Conservation (phyloP, 108 stramenopile genomes). For the Chaetoceros muelleri region DNA sequence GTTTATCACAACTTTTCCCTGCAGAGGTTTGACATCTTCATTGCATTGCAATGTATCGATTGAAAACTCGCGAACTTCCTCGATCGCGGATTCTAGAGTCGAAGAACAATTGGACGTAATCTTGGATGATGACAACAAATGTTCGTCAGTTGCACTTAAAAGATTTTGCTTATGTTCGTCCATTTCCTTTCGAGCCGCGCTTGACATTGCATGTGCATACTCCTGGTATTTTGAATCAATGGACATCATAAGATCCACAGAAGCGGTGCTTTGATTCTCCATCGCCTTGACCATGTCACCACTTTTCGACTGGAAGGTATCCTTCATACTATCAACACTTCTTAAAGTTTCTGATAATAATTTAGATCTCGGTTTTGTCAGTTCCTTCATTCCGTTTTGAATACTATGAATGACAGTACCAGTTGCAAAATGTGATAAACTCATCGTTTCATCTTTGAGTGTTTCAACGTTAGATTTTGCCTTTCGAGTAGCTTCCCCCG, state of each 20-base stretch:
- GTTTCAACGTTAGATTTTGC: background rate
- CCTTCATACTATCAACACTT: background rate
- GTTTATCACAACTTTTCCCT: constrained; percentile 13
- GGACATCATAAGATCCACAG: background rate
- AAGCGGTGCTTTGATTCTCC: background rate
- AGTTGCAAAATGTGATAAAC: background rate
- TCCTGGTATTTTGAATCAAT: constrained; percentile 11
- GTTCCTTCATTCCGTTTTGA: background rate
- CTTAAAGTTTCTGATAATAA: background rate
- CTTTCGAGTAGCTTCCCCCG: background rate
- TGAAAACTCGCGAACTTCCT: constrained; percentile 29
- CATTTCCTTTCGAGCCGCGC: constrained; percentile 13
- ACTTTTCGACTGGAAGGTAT: background rate
- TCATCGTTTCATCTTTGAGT: background rate
- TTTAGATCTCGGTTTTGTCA: background rate
- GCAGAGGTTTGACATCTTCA: constrained; percentile 22
- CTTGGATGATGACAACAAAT: constrained; percentile 7
- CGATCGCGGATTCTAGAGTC: background rate
- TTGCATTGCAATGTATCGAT: constrained; percentile 21
- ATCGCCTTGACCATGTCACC: background rate
- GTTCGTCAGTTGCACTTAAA: constrained; percentile 9
- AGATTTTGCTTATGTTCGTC: constrained; percentile 14
- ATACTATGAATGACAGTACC: background rate
- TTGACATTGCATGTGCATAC: background rate
- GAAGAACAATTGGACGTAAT: background rate